These are phyloP conservation scores for Fraxinus baroniana DNA, from an alignment of 305 asterid genomes.

Conservation along the genomic window DNA sequence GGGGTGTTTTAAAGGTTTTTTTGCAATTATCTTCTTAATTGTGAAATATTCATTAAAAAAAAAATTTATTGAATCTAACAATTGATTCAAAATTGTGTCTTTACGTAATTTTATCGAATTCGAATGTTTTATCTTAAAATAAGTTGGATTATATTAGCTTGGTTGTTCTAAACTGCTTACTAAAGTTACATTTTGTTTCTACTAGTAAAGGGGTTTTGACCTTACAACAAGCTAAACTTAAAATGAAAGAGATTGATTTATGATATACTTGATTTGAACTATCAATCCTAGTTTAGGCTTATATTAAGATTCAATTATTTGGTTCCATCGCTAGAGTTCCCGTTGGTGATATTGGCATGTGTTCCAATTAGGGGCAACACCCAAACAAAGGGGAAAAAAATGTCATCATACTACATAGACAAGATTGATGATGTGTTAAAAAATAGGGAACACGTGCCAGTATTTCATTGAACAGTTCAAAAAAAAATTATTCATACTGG, in stretches of 20 bases:
- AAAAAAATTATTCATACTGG: too few relatives aligned
- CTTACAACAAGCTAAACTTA: neutral
- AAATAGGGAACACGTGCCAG: too few relatives aligned
- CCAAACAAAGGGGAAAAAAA: neutral
- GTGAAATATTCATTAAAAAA: neutral
- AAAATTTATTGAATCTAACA: neutral
- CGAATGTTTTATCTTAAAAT: neutral
- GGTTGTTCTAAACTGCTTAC: neutral
- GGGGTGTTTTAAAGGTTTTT: too few relatives aligned
- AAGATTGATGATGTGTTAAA: too few relatives aligned
- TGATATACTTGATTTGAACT: neutral
- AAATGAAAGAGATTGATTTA: neutral
- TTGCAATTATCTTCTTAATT: neutral
- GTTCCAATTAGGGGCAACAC: neutral
- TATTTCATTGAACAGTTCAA: too few relatives aligned
- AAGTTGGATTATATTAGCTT: neutral
- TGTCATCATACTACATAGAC: too few relatives aligned
- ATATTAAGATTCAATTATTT: neutral
- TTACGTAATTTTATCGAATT: too few relatives aligned
- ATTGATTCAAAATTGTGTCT: neutral
- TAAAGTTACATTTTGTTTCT: neutral
- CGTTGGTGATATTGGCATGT: neutral
- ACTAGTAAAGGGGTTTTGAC: too few relatives aligned
- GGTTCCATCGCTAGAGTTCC: neutral
- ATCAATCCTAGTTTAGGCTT: neutral